Base-by-base conservation (phyloP, 23 red algal genomes). In the Chondrus crispus region DNA sequence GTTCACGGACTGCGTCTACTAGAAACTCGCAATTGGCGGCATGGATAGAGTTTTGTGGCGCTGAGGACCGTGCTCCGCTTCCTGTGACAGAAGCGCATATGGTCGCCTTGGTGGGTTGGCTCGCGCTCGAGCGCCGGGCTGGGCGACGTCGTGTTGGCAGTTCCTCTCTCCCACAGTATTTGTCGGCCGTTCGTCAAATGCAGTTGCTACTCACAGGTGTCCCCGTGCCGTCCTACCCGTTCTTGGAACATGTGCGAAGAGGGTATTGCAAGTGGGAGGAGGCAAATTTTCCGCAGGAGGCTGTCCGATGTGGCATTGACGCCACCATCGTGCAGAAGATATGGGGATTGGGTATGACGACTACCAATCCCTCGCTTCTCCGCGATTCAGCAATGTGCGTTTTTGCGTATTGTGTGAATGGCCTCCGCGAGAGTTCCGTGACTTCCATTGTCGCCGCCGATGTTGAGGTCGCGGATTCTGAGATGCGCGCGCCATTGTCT, bases 21-120 rank as follows among this genome's bases (percentile, higher is more conserved):
- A 22, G 18, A 22, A 1, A 66, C 46, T 22, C 78, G 29, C 33
- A 62, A 24, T 72, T 51, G 88, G 5, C 26, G 30, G 49, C 55
- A 14, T 91, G 1, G 35, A 5, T 81, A 16, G 71, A 32, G 1
- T 91, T 91, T 36, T 73, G 88, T 75, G 29, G 8, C 0, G 30
- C 2, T 4, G 74, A 91, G 3, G 35, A 32, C 14, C 19, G 55
- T 14, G 5, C 55, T 29, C 14, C 26, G 12, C 77, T 91, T 7
- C 58, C 77, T 38, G 75, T 53, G 18, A 82, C 55, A 8, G 60
- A 91, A 71, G 85, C 42, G 9, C 50, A 60, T 41, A 44, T 89
- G 6, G 36, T 79, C 28, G 46, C 69, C 11, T 89, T 37, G 24
- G 48, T 89, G 22, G 50, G 70, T 26, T 89, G 85, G 85, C 46